Evolutionary conservation across 192 early-diverging fungal genomes (phyloP).

Genomic region (Coemansia sp.): DNA sequence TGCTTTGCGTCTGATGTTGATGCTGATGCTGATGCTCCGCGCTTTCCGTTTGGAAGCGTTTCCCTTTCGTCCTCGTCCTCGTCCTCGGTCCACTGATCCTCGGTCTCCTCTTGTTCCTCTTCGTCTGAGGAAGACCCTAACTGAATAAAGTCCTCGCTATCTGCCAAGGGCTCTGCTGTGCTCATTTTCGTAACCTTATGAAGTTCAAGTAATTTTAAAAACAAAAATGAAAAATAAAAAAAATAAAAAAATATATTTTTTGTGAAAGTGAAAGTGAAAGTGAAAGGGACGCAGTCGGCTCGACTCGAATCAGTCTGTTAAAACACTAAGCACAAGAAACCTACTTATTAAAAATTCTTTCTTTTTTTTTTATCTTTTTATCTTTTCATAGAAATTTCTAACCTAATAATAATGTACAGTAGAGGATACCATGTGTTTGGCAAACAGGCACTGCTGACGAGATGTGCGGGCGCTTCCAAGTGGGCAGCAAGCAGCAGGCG

Average conservation of each 20-base stretch:
- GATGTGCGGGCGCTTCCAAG: neutral
- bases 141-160: constrained; percentile 28
- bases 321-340: neutral
- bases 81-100: neutral
- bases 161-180: neutral
- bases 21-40: neutral
- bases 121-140: constrained; percentile 17
- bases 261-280: neutral
- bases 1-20: neutral
- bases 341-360: too few relatives aligned
- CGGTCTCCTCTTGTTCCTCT: neutral
- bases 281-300: neutral
- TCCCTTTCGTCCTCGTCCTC: constrained; percentile 7
- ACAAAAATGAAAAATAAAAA: neutral
- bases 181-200: neutral
- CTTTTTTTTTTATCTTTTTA: neutral
- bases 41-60: constrained; percentile 8
- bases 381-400: neutral
- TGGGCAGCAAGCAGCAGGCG: neutral
- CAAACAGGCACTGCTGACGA: neutral
- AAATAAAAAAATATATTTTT: neutral
- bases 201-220: neutral
- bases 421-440: neutral
- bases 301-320: neutral
- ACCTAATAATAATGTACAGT: neutral